Conservation (phyloP, 768 basidiomycete species). For the Mycena galopus region DNA sequence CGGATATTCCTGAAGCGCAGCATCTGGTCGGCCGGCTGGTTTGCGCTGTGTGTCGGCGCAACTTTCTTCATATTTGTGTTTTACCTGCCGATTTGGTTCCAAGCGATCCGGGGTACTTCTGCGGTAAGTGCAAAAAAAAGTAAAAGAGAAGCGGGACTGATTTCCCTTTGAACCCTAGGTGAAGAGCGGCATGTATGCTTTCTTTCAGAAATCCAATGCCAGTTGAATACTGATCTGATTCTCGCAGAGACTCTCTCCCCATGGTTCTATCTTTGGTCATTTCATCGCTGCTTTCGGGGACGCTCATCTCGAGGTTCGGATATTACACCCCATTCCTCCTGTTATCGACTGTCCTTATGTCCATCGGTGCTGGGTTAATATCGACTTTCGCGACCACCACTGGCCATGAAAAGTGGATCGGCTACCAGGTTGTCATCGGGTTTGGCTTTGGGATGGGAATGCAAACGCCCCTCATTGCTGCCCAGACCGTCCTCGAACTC, state of each 20-base stretch:
- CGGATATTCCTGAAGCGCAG: constrained; percentile 12
- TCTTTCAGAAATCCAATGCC: neutral
- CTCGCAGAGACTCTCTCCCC: neutral
- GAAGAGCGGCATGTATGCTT: neutral
- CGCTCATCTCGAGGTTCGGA: neutral
- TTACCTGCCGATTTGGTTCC: neutral
- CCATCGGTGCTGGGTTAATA: neutral
- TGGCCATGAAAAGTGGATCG: neutral
- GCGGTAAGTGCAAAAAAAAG: neutral
- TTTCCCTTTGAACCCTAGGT: neutral
- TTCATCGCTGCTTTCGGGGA: neutral
- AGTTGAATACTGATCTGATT: neutral
- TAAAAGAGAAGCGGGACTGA: neutral
- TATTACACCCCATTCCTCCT: constrained; percentile 3
- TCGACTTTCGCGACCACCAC: neutral
- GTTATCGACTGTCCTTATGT: neutral
- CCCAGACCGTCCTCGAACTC: neutral
- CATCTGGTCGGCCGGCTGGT: neutral
- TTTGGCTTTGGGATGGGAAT: neutral
- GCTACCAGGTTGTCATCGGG: neutral
- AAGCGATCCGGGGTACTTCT: neutral
- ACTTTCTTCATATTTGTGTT: constrained; percentile 13
- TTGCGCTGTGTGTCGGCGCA: neutral
- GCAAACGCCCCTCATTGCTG: neutral
- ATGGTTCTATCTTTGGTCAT: neutral